Percentiles rank a stretch among this genome's conserved stretches.
phyloP scores from a whole-genome alignment of 192 early-diverging fungal species.

The Paraglomus occultum region DNA sequence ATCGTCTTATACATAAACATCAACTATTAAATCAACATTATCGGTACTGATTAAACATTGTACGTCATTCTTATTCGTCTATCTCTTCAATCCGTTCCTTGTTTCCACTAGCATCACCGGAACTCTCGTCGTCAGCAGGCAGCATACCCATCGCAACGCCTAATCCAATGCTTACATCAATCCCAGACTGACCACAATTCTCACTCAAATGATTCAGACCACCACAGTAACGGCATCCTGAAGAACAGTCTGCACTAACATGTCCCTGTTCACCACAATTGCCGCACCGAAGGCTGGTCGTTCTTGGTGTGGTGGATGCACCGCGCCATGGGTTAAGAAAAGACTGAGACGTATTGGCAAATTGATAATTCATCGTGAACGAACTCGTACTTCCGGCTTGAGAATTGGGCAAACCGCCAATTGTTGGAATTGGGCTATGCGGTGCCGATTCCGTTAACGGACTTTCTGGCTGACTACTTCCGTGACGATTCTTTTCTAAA shows the following conservation, averaged over 20 bases:
- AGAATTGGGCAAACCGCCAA: slow-evolving; percentile 24
- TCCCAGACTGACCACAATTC: slow-evolving; percentile 24
- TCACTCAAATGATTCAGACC: slow-evolving; percentile 39
- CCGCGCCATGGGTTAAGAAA: slow-evolving; percentile 33
- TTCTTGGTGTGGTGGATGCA: slow-evolving; percentile 35
- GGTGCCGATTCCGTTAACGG: neutral
- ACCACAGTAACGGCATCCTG: slow-evolving; percentile 43
- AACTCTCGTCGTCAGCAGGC: too few relatives aligned
- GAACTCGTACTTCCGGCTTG: slow-evolving; percentile 32
- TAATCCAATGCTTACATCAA: too few relatives aligned
- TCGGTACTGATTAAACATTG: too few relatives aligned
- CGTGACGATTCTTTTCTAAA: slow-evolving; percentile 35
- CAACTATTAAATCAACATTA: too few relatives aligned
- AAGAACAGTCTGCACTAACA: slow-evolving; percentile 43
- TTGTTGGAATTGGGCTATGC: slow-evolving; percentile 15
- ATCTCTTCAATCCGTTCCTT: too few relatives aligned
- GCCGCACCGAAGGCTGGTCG: slow-evolving; percentile 40
- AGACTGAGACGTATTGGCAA: slow-evolving; percentile 20
- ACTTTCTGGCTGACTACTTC: slow-evolving; percentile 20
- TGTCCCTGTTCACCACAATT: slow-evolving; percentile 52
- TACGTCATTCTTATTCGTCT: too few relatives aligned
- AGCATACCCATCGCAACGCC: too few relatives aligned
- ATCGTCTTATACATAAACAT: too few relatives aligned
- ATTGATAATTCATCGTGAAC: slow-evolving; percentile 16
- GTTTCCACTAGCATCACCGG: too few relatives aligned